phyloP scores from a whole-genome alignment of 2,329 filamentous ascomycete species.

The Penicillium polonicum region DNA sequence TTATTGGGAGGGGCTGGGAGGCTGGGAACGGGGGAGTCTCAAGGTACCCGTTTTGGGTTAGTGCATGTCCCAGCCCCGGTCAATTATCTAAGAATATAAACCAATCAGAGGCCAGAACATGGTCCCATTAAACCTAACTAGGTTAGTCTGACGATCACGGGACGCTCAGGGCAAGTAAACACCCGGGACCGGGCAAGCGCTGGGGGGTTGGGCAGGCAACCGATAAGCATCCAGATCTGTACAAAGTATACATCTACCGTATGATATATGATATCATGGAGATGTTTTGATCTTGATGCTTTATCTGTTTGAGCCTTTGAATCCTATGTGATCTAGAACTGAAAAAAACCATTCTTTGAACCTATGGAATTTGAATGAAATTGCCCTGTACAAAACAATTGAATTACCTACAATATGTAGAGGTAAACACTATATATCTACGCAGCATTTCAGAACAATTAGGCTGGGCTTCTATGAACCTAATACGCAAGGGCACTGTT shows the following conservation, averaged over 20 bases:
- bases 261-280: not conserved
- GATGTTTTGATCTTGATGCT: not conserved
- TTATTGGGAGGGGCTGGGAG: slow-evolving; percentile 24
- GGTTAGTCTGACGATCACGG: slow-evolving; percentile 22
- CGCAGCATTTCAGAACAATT: not conserved
- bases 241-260: too few relatives aligned
- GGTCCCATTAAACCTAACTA: not conserved
- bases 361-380: not conserved
- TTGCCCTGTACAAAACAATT: not conserved
- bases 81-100: slow-evolving; percentile 14
- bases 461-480: not conserved
- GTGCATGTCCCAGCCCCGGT: slow-evolving; percentile 19
- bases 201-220: slow-evolving; percentile 26
- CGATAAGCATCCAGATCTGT: slow-evolving; percentile 15
- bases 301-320: not conserved
- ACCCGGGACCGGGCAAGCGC: slow-evolving; percentile 16
- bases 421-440: not conserved
- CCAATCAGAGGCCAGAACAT: slow-evolving; percentile 11
- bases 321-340: not conserved
- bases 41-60: slow-evolving; percentile 11
- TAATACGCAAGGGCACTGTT: not conserved
- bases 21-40: slow-evolving; percentile 25
- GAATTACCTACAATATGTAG: too few relatives aligned
- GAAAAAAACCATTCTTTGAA: not conserved
- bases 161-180: slow-evolving; percentile 27